These are phyloP conservation scores for Chlamydomonas schloesseri DNA, from an alignment of 139 green algal species.

Conservation along the genomic window DNA sequence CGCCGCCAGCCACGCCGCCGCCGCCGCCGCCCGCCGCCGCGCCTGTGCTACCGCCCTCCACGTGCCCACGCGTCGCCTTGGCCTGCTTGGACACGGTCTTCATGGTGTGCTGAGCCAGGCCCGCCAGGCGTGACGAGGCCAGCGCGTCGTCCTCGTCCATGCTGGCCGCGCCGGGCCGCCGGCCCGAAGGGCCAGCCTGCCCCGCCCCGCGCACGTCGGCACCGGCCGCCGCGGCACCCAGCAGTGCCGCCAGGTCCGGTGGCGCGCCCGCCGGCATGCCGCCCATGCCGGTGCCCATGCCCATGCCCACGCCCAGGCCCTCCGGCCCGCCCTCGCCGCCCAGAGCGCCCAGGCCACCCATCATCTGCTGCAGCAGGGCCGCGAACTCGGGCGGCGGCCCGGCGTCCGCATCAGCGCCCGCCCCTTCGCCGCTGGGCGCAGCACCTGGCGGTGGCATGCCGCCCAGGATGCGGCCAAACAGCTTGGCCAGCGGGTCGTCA, in stretches of 20 bases:
- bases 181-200: background rate
- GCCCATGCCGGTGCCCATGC: background rate
- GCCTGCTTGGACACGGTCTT: constrained; percentile 55
- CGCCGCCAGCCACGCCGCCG: background rate
- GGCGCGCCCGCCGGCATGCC: background rate
- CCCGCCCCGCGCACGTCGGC: background rate
- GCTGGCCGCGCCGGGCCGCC: background rate
- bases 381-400: constrained; percentile 1
- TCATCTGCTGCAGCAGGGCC: constrained; percentile 11
- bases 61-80: constrained; percentile 47
- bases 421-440: background rate
- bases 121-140: constrained; percentile 42
- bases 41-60: background rate
- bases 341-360: background rate
- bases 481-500: constrained; percentile 1
- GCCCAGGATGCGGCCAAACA: constrained; percentile 28
- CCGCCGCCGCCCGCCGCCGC: background rate
- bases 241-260: background rate
- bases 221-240: background rate
- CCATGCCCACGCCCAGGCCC: background rate
- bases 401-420: background rate
- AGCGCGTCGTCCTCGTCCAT: constrained; percentile 24
- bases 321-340: background rate
- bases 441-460: background rate
- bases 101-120: constrained; percentile 61